Conservation (phyloP, 148 eudicot genomes). For the Fagopyrum esculentum region DNA sequence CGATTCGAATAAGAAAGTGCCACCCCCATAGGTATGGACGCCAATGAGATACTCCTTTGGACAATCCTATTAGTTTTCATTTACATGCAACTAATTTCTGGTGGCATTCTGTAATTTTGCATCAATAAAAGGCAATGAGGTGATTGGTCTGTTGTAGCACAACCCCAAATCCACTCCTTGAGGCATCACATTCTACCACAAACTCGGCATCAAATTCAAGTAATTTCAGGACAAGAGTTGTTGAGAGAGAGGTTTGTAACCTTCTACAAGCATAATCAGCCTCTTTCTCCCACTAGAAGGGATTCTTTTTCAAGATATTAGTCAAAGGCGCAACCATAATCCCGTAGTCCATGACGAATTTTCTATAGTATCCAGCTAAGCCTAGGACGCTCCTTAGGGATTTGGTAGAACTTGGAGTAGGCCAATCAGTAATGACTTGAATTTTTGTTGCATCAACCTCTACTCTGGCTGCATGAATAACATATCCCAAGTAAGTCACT, state of each 20-base stretch:
- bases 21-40: not conserved
- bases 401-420: too few species aligned
- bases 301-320: not conserved
- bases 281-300: not conserved
- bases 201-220: not conserved
- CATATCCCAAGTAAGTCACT: slow-evolving; percentile 5
- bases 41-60: slow-evolving; percentile 3
- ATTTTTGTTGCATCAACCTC: not conserved
- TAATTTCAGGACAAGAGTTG: not conserved
- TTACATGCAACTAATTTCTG: not conserved
- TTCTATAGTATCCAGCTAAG: not conserved
- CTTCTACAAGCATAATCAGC: not conserved
- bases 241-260: not conserved
- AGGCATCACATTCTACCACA: not conserved
- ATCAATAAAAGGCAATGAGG: slow-evolving; percentile 13
- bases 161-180: not conserved
- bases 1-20: slow-evolving; percentile 10
- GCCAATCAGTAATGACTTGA: not conserved
- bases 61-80: slow-evolving; percentile 11
- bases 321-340: not conserved
- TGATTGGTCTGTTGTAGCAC: not conserved
- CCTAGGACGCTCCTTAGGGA: too few species aligned
- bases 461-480: not conserved
- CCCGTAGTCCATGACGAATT: slow-evolving; percentile 7
- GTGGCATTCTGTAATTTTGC: slow-evolving; percentile 7